Evolutionary conservation across 2,329 filamentous ascomycete genomes (phyloP).

Genomic region (Fusarium sp.): DNA sequence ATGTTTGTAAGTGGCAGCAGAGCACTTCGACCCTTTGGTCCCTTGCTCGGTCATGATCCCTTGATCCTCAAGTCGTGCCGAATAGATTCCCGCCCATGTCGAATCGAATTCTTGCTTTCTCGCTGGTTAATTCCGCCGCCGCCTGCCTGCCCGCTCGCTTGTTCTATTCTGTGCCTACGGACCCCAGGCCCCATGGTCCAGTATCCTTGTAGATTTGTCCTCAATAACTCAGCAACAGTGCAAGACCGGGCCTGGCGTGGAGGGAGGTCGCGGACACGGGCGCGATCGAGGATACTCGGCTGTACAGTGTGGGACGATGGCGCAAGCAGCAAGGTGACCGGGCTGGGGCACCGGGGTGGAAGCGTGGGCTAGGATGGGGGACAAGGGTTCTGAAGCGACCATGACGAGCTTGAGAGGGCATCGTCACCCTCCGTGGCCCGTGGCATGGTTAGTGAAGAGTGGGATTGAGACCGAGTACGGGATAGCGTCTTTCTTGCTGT

Average conservation of each 20-base stretch:
- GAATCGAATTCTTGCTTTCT: slow-evolving; percentile 32
- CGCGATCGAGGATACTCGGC: slow-evolving; percentile 45
- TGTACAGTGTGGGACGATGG: slow-evolving; percentile 49
- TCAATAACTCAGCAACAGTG: slow-evolving; percentile 31
- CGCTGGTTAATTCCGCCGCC: slow-evolving; percentile 24
- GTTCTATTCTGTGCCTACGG: slow-evolving; percentile 21
- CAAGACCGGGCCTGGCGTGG: slow-evolving; percentile 45
- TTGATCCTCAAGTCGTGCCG: slow-evolving; percentile 27
- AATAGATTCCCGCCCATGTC: slow-evolving; percentile 31
- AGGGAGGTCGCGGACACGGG: slow-evolving; percentile 44
- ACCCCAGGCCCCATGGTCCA: slow-evolving; percentile 17
- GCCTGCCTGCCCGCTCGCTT: slow-evolving; percentile 16
- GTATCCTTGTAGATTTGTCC: slow-evolving; percentile 36
- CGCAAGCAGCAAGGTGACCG: slow-evolving; percentile 44
- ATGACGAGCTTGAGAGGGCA: slow-evolving; percentile 43
- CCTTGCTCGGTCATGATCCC: slow-evolving; percentile 30
- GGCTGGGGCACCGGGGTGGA: slow-evolving; percentile 41
- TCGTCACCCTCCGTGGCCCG: slow-evolving; percentile 34
- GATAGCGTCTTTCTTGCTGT: slow-evolving; percentile 25
- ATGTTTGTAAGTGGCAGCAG: slow-evolving; percentile 22
- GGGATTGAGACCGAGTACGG: slow-evolving; percentile 34
- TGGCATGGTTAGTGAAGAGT: slow-evolving; percentile 41
- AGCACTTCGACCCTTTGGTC: slow-evolving; percentile 23
- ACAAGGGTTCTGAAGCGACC: slow-evolving; percentile 41
- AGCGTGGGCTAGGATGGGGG: slow-evolving; percentile 38